Evolutionary conservation across 2,329 filamentous ascomycete genomes (phyloP), one percentile per base, ranked within the genome.

Genomic region (Colletotrichum sp.): DNA sequence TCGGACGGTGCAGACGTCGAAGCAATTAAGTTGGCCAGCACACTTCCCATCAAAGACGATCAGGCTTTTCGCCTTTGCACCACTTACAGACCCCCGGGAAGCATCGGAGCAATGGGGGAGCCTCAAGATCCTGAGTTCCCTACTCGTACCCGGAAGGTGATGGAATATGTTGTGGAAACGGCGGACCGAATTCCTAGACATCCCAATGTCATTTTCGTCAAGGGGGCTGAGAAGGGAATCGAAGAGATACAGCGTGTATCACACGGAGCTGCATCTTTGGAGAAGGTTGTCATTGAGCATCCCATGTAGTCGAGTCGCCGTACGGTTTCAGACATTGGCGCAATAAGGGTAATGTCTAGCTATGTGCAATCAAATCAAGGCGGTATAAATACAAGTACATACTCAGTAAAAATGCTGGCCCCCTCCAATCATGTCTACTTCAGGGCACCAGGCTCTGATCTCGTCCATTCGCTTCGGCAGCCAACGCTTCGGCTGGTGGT

Each of bases 371-470:
- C 6, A 58, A 28, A 16, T 30, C 8, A 58, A 22, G 15, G 3
- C 55, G 16, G 4, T 27, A 4, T 58, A 30, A 0, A 64, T 34
- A 34, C 36, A 18, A 8, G 3, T 5, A 16, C 2, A 43, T 6
- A 39, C 34, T 27, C 25, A 36, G 22, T 34, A 67, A 15, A 55
- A 67, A 3, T 67, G 65, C 48, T 55, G 65, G 8, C 43, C 43
- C 8, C 43, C 28, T 6, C 25, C 16, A 34, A 79, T 43, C 75
- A 80, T 77, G 9, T 66, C 69, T 3, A 79, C 77, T 72, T 84
- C 83, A 1, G 82, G 82, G 76, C 82, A 84, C 80, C 81, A 84
- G 58, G 78, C 66, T 36, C 75, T 70, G 30, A 83, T 80, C 76
- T 81, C 43, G 18, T 71, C 74, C 71, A 81, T 79, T 32, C 76